These are phyloP conservation scores for Meyerozyma guilliermondii DNA, from an alignment of 1,139 yeast species.

Conservation along the genomic window DNA sequence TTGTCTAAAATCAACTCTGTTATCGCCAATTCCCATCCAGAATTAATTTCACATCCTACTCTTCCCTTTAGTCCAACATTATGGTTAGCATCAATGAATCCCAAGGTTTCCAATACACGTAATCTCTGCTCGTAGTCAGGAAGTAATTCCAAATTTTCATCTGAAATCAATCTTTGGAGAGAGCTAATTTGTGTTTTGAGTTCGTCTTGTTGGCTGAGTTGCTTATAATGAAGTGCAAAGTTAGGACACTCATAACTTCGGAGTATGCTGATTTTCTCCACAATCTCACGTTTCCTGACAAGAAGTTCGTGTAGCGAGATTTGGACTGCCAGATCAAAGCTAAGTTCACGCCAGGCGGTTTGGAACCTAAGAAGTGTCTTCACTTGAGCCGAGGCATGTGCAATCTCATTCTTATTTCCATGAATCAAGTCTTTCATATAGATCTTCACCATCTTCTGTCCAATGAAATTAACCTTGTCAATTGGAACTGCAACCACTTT, in stretches of 20 bases:
- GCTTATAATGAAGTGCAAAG: constrained; percentile 45
- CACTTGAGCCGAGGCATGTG: constrained; percentile 39
- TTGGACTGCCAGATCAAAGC: constrained; percentile 41
- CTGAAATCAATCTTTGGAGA: constrained; percentile 63
- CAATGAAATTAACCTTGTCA: constrained; percentile 45
- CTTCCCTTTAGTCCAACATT: constrained; percentile 83
- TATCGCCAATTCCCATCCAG: constrained; percentile 85
- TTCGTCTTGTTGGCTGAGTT: constrained; percentile 41
- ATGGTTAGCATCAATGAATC: constrained; percentile 69
- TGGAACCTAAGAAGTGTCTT: constrained; percentile 35
- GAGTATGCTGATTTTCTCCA: constrained; percentile 26
- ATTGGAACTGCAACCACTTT: constrained; percentile 43
- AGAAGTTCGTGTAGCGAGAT: constrained; percentile 50
- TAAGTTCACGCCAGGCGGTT: constrained; percentile 40
- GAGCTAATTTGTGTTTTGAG: constrained; percentile 49
- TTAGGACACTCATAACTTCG: constrained; percentile 26
- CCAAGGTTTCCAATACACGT: constrained; percentile 65
- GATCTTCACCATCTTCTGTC: constrained; percentile 39
- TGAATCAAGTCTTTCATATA: constrained; percentile 40
- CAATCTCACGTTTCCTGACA: constrained; percentile 38
- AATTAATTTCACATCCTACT: constrained; percentile 81
- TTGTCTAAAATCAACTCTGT: constrained; percentile 89
- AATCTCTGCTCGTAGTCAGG: constrained; percentile 94
- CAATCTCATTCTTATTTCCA: constrained; percentile 37
- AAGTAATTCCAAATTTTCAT: constrained; percentile 80